Conservation (phyloP, 306 rosid genomes). For the peach (Prunus persica) region DNA sequence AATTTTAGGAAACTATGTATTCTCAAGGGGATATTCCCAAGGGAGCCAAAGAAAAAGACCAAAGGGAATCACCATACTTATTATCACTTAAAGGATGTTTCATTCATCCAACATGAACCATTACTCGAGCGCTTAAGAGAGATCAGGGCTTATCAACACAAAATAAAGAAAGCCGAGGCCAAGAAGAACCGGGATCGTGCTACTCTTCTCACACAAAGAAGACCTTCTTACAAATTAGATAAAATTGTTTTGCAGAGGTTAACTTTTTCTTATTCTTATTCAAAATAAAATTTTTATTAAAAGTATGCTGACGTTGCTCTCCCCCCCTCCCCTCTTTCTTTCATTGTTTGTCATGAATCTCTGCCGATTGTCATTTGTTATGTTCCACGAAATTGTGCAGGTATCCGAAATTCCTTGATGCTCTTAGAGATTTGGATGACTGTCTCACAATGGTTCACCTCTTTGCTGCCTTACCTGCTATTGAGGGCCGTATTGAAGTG, state of each 20-base stretch:
- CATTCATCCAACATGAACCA: constrained; percentile 91
- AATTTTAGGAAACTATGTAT: constrained; percentile 74
- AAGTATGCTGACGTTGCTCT: neutral
- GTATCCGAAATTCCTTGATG: constrained; percentile 86
- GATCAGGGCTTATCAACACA: constrained; percentile 60
- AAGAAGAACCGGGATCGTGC: constrained; percentile 80
- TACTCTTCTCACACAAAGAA: constrained; percentile 38
- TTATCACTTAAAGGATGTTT: constrained; percentile 84
- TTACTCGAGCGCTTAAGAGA: constrained; percentile 71
- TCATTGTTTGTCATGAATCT: neutral
- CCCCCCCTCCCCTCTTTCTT: neutral
- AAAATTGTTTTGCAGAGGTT: constrained; percentile 76
- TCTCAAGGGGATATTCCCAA: constrained; percentile 84
- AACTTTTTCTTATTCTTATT: too few relatives aligned
- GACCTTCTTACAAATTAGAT: constrained; percentile 61
- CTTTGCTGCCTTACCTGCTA: constrained; percentile 81
- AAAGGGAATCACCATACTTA: constrained; percentile 88
- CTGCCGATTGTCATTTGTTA: neutral
- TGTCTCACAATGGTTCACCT: constrained; percentile 91
- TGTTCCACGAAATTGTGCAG: constrained; percentile 31
- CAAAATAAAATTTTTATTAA: too few relatives aligned
- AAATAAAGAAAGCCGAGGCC: constrained; percentile 79
- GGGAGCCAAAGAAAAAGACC: constrained; percentile 94
- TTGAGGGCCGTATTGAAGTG: constrained; percentile 65
- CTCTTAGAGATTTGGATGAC: constrained; percentile 90